These are phyloP conservation scores for Neonectria hederae DNA, from an alignment of 2,329 filamentous ascomycete genomes.

Conservation along the genomic window DNA sequence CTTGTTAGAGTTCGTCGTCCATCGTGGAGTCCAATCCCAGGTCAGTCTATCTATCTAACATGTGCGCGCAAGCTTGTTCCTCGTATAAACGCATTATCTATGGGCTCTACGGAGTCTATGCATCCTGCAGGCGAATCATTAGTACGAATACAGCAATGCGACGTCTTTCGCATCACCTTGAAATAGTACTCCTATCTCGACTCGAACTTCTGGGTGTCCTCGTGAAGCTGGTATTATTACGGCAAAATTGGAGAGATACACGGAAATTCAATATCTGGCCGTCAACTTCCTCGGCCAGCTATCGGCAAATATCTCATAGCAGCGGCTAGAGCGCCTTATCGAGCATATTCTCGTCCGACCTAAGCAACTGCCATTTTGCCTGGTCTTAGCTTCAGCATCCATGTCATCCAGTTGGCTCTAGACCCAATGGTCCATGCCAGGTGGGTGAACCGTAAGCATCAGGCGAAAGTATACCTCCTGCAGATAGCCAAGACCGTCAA, in stretches of 20 bases:
- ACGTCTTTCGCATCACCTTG: not conserved
- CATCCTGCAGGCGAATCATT: not conserved
- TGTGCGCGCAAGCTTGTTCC: not conserved
- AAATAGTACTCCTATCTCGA: not conserved
- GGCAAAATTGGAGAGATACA: not conserved
- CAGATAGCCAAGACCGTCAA: not conserved
- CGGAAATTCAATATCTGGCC: not conserved
- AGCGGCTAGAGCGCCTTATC: not conserved
- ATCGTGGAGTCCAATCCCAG: conserved; percentile 7
- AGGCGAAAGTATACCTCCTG: not conserved
- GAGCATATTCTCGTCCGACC: conserved; percentile 3
- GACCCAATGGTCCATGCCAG: not conserved
- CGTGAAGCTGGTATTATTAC: not conserved
- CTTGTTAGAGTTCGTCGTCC: not conserved
- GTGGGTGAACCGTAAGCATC: not conserved
- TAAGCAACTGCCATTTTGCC: not conserved
- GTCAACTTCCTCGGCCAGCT: not conserved
- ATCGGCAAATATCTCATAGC: not conserved
- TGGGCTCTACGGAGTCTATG: not conserved
- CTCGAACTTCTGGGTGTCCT: not conserved
- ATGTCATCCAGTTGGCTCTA: not conserved
- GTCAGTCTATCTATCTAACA: conserved; percentile 12
- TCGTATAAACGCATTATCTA: not conserved
- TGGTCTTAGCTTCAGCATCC: not conserved
- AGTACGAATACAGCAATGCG: not conserved